Evolutionary conservation across 768 basidiomycete species (phyloP).

Genomic region (Mycena epipterygia): DNA sequence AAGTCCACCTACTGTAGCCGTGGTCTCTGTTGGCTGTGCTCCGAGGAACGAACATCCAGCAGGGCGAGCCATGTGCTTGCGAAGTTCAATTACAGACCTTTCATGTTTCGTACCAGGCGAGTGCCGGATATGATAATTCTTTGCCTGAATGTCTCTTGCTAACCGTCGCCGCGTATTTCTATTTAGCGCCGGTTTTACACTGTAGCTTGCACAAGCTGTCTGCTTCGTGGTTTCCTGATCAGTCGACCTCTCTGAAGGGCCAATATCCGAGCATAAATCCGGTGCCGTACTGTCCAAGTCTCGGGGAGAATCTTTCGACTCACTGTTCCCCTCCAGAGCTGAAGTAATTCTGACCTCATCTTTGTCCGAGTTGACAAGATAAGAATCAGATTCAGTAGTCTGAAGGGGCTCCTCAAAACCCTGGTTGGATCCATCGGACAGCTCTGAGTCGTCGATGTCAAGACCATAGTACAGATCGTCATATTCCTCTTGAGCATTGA

Average conservation of each 20-base stretch:
- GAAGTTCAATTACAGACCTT: background rate
- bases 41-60: constrained; percentile 1
- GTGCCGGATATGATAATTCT: background rate
- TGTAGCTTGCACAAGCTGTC: background rate
- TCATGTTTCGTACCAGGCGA: background rate
- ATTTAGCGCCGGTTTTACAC: background rate
- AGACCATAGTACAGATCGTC: background rate
- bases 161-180: background rate
- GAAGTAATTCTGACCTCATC: background rate
- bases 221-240: background rate
- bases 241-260: background rate
- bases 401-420: background rate
- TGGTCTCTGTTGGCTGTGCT: background rate
- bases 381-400: background rate
- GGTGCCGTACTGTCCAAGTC: background rate
- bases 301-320: background rate
- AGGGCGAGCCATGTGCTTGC: constrained; percentile 4
- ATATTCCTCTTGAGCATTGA: background rate
- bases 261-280: background rate
- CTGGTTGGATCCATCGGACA: background rate
- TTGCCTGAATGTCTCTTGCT: background rate
- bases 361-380: background rate
- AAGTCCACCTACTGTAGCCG: background rate
- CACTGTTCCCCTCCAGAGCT: background rate
- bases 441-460: background rate